Percentiles rank a stretch among this genome's conserved stretches.
Evolutionary conservation across 768 basidiomycete species (phyloP).

Genomic region (Tricholoma bakamatsutake): DNA sequence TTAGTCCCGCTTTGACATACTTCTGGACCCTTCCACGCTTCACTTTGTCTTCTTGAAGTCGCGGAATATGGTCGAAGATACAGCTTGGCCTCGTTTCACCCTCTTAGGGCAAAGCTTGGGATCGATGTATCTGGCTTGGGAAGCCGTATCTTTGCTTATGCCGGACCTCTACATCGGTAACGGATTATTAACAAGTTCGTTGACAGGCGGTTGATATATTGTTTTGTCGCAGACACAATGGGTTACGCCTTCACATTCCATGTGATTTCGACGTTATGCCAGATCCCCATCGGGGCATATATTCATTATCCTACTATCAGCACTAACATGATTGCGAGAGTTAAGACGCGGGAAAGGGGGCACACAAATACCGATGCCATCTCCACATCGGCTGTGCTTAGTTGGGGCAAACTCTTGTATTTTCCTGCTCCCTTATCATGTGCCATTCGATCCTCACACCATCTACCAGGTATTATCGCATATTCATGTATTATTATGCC

Average conservation of each 20-base stretch:
- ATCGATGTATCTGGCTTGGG: constrained; percentile 76
- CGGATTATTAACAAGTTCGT: neutral
- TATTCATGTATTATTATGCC: constrained; percentile 83
- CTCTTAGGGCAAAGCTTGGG: constrained; percentile 89
- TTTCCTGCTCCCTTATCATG: neutral
- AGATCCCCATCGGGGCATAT: constrained; percentile 80
- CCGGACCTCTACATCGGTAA: constrained; percentile 90
- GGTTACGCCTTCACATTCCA: constrained; percentile 95
- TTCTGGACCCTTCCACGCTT: constrained; percentile 55
- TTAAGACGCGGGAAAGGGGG: constrained; percentile 48
- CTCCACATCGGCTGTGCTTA: constrained; percentile 50
- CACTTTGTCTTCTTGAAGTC: constrained; percentile 79
- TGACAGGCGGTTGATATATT: constrained; percentile 6
- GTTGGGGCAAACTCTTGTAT: constrained; percentile 59
- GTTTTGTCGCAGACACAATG: constrained; percentile 76
- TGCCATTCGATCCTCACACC: neutral
- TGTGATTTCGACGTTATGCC: constrained; percentile 55
- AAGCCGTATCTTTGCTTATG: constrained; percentile 72
- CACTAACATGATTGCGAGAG: constrained; percentile 86
- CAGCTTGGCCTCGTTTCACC: constrained; percentile 86
- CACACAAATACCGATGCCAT: constrained; percentile 59
- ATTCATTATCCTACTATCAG: constrained; percentile 97
- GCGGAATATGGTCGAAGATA: constrained; percentile 71
- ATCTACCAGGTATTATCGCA: constrained; percentile 69
- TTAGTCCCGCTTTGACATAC: constrained; percentile 78